Evolutionary conservation across 169 alveolate genomes (phyloP), one percentile per base, ranked within the genome.

Genomic region (Plasmodium falciparum): DNA sequence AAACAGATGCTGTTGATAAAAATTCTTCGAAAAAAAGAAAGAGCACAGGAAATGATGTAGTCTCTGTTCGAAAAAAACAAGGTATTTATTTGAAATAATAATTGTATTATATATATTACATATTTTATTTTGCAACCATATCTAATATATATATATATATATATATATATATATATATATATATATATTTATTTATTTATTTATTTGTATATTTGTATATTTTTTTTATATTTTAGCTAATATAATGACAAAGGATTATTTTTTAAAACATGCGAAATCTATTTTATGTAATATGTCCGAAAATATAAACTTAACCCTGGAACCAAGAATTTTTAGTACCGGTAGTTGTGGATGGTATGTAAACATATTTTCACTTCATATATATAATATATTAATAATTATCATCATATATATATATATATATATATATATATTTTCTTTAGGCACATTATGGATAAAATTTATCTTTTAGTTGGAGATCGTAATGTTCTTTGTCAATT

Each of bases 311-410:
- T 86, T 93, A 33, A 88, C 73, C 61, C 66, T 91, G 39, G 93
- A 88, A 29, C 94, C 95, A 49, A 85, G 94, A 88, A 50, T 65
- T 29, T 93, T 93, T 73, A 92, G 94, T 29, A 93, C 96, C 20
- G 94, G 92, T 12, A 93, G 94, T 76, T 91, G 95, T 56, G 96
- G 96, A 62, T 93, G 96, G 96, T 93, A 88, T 50, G 69, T 50
- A 72, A 50, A 50, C 52, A 50, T 52, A 20, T 78, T 66, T 65
- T 20, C 24, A 24, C 49, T 78, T 52, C 58, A n/a, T 29, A 15
- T 66, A 49, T 45, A 65, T 78, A 45, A 69, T 29, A 22, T 26
- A 22, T 7, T 49, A 65, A 65, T 65, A 29, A 78, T 47, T 65
- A 56, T 24, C 24, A 59, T 33, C 7, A 33, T 33, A 33, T 33